phyloP scores from a whole-genome alignment of 192 early-diverging fungal species.

The Coemansia sp. region DNA sequence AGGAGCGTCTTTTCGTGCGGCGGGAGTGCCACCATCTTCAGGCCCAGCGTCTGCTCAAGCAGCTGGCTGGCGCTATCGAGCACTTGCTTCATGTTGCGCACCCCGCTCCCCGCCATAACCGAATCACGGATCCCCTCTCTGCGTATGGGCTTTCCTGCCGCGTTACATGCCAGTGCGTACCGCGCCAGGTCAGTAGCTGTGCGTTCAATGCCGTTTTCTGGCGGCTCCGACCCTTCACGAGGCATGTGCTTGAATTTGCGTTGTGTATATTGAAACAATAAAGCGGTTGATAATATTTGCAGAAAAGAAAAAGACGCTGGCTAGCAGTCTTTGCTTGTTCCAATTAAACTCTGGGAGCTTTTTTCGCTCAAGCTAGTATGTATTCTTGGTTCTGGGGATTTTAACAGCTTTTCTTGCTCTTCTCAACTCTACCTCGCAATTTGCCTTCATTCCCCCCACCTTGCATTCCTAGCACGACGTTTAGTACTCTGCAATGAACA shows the following conservation, averaged over 20 bases:
- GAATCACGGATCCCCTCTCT: slow-evolving; percentile 32
- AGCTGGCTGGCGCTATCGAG: slow-evolving; percentile 27
- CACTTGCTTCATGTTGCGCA: slow-evolving; percentile 15
- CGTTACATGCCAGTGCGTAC: slow-evolving; percentile 44
- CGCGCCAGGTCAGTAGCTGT: slow-evolving; percentile 35
- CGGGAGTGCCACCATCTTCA: slow-evolving; percentile 33
- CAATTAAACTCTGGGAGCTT: too few species aligned
- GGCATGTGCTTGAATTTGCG: slow-evolving; percentile 10
- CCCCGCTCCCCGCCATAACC: slow-evolving; percentile 1
- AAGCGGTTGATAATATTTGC: background rate
- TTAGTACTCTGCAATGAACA: slow-evolving; percentile 53
- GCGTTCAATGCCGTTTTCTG: slow-evolving; percentile 14
- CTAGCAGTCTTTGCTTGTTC: too few species aligned
- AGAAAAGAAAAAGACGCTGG: background rate
- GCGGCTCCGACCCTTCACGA: background rate
- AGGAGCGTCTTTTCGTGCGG: slow-evolving; percentile 29
- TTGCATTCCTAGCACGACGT: background rate
- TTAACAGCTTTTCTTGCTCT: background rate
- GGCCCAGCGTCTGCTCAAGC: slow-evolving; percentile 37
- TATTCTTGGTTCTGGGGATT: too few species aligned
- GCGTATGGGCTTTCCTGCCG: slow-evolving; percentile 32
- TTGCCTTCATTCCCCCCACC: background rate
- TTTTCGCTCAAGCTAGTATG: too few species aligned
- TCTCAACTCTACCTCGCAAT: background rate
- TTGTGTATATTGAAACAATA: background rate